Conservation (phyloP, 306 rosid genomes). For the Mimosa pudica region DNA sequence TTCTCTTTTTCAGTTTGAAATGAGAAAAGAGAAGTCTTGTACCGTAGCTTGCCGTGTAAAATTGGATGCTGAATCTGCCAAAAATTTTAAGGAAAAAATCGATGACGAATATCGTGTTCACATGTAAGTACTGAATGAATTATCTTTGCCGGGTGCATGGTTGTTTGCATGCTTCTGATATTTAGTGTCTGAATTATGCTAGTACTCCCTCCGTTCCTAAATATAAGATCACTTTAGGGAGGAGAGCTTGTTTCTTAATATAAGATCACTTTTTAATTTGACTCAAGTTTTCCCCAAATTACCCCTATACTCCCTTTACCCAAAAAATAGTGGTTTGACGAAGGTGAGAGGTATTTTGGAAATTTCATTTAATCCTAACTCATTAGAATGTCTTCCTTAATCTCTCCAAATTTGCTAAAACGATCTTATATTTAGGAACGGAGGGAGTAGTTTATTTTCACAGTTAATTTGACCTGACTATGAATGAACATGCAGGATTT, state of each 20-base stretch:
- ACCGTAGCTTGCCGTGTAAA: conserved; percentile 49
- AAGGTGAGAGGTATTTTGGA: no score
- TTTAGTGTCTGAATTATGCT: background rate
- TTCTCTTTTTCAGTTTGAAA: conserved; percentile 48
- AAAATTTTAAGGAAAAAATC: conserved; percentile 72
- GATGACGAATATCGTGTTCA: conserved; percentile 67
- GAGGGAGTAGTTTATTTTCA: background rate
- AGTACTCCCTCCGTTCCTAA: no score
- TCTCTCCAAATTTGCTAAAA: no score
- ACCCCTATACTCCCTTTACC: no score
- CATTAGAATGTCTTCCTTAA: no score
- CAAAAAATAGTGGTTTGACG: no score
- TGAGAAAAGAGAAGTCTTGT: conserved; percentile 69
- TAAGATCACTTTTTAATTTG: no score
- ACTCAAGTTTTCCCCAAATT: no score
- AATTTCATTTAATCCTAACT: no score
- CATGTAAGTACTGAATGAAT: conserved; percentile 48
- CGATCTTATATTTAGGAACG: background rate
- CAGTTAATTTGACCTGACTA: conserved; percentile 4
- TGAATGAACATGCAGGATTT: conserved; percentile 52
- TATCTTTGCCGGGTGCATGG: background rate
- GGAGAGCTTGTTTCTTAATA: no score
- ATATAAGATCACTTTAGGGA: no score
- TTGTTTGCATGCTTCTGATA: conserved; percentile 1
- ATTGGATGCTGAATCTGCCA: conserved; percentile 62